These are phyloP conservation scores for Talaromyces ruber DNA, from an alignment of 495 filamentous ascomycete genomes.

Conservation along the genomic window DNA sequence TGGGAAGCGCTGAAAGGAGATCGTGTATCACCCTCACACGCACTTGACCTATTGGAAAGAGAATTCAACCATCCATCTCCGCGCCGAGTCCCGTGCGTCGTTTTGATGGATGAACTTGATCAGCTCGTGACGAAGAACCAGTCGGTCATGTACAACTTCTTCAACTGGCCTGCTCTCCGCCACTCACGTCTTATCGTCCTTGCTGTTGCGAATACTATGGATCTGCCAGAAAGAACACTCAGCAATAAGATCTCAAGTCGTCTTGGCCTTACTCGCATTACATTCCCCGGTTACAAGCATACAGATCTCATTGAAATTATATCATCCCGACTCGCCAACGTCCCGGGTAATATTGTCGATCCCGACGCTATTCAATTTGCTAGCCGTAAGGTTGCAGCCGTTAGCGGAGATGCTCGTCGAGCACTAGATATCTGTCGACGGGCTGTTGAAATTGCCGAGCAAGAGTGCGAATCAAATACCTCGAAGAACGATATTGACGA, in stretches of 20 bases:
- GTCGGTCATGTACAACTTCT: conserved; percentile 99
- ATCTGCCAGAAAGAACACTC: conserved; percentile 90
- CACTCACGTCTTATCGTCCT: conserved; percentile 92
- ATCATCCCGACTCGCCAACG: conserved; percentile 73
- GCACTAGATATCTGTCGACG: conserved; percentile 93
- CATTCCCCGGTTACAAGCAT: conserved; percentile 95
- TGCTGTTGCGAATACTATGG: conserved; percentile 99
- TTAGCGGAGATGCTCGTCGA: conserved; percentile 86
- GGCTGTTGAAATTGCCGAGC: conserved; percentile 91
- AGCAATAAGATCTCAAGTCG: conserved; percentile 97
- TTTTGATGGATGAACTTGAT: conserved; percentile 98
- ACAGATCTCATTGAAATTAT: conserved; percentile 98
- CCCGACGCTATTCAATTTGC: conserved; percentile 95
- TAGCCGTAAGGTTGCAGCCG: conserved; percentile 90
- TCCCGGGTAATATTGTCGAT: conserved; percentile 85
- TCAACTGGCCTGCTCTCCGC: conserved; percentile 95
- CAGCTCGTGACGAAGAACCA: conserved; percentile 97
- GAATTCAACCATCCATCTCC: conserved; percentile 90
- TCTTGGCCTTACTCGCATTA: conserved; percentile 82
- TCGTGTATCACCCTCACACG: conserved; percentile 84
- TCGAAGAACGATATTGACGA: conserved; percentile 21
- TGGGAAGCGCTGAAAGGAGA: conserved; percentile 96
- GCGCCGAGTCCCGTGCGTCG: conserved; percentile 87
- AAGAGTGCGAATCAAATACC: conserved; percentile 39
- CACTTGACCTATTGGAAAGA: conserved; percentile 78